These are phyloP conservation scores for Spathaspora gorwiae DNA, from an alignment of 805 yeast genomes.

Conservation along the genomic window DNA sequence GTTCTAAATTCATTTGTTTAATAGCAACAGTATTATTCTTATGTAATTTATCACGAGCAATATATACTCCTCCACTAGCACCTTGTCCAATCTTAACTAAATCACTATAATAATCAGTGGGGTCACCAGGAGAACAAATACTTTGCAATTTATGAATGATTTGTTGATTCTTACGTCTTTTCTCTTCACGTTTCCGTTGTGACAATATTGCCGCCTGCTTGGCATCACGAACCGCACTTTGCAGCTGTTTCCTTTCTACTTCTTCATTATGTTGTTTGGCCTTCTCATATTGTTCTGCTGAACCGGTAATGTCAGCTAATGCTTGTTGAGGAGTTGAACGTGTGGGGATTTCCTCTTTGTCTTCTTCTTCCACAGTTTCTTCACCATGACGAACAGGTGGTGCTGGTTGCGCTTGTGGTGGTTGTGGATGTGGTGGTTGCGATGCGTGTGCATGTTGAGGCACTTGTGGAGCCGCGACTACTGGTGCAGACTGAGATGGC, in stretches of 20 bases:
- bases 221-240: constrained; percentile 43
- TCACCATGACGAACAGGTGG: constrained; percentile 27
- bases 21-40: constrained; percentile 73
- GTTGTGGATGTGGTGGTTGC: constrained; percentile 19
- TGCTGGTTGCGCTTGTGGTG: constrained; percentile 18
- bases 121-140: constrained; percentile 85
- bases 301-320: constrained; percentile 11
- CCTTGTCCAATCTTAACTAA: constrained; percentile 93
- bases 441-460: constrained; percentile 21
- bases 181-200: constrained; percentile 74
- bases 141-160: constrained; percentile 64
- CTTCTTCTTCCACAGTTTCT: constrained; percentile 1
- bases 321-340: constrained; percentile 13
- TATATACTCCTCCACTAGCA: constrained; percentile 95
- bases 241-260: constrained; percentile 10
- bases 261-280: constrained; percentile 9
- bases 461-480: constrained; percentile 2
- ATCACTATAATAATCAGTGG: constrained; percentile 61
- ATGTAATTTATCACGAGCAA: constrained; percentile 61
- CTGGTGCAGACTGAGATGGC: constrained; percentile 23
- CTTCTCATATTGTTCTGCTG: constrained; percentile 3
- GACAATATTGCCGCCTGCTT: constrained; percentile 52
- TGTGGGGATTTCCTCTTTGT: not conserved
- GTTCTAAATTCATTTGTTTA: constrained; percentile 91
- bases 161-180: constrained; percentile 66